Base-by-base conservation (phyloP, 805 yeast genomes). In the Candida boidinii region DNA sequence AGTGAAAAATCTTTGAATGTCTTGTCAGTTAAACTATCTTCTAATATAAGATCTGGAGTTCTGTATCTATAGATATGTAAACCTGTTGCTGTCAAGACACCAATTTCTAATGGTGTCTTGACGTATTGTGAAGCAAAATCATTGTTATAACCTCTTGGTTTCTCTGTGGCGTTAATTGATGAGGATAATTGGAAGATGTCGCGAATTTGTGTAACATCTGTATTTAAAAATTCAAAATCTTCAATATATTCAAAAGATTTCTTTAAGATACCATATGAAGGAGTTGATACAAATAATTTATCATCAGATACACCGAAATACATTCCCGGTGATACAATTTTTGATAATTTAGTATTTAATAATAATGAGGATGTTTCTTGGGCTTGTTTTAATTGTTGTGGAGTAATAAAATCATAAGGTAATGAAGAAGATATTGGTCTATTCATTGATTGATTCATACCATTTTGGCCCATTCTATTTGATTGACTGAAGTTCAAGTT, bases 101-200 rank as follows among this genome's bases (percentile, higher is more conserved):
- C 96, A 49, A 88, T 70, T 46, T 74, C 76, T 29, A 82, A 68
- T 0, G 84, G 76, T 14, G 68, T 64, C 14, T 71, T 57, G 13
- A 77, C 71, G 49, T 85, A 90, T 47, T 88, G 96, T 6, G 90
- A 77, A 1, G 96, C 94, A 55, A 84, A 76, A 38, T 77, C 77
- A 51, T 90, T 88, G 8, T 86, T 84, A 51, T 78, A 85, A 3
- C 96, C 95, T 44, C 66, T 73, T 15, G 95, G 94, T 28, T 73
- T 73, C 27, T 72, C 59, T 0, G 90, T 70, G 2, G 94, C 85
- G 48, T 73, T 71, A 66, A 79, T 79, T 2, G 77, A 61, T 12
- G 83, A 76, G 0, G 90, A 72, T 28, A 84, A 49, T 39, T 80
- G 83, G 13, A 76, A 72, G 40, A 88, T 77, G 30, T 82, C 84